Conservation (phyloP, 1,284 basidiomycete genomes). For the Ustilago shanxiensis region DNA sequence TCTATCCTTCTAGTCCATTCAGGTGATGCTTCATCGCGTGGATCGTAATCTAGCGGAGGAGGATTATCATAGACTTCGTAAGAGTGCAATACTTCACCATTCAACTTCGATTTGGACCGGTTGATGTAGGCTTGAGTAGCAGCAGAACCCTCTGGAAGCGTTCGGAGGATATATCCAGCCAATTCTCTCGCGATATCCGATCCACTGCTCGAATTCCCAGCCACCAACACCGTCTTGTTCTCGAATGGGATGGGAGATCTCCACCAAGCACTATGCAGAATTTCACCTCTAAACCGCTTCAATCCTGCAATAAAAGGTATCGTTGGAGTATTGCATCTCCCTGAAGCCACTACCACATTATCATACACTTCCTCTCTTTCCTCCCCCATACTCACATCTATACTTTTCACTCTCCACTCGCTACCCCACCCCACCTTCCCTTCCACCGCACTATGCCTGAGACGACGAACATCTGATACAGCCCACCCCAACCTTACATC, state of each 20-base stretch:
- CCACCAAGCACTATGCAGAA: slow-evolving; percentile 73
- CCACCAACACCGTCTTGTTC: slow-evolving; percentile 72
- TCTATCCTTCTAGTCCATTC: slow-evolving; percentile 60
- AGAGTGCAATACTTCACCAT: slow-evolving; percentile 44
- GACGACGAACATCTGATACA: slow-evolving; percentile 63
- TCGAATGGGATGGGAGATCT: slow-evolving; percentile 67
- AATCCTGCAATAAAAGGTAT: slow-evolving; percentile 72
- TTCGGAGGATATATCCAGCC: slow-evolving; percentile 52
- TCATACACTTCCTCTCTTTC: slow-evolving; percentile 36
- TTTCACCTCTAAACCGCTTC: slow-evolving; percentile 69
- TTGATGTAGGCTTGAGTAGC: slow-evolving; percentile 30
- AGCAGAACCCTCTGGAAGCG: slow-evolving; percentile 29
- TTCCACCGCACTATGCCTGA: not conserved
- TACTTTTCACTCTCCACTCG: slow-evolving; percentile 33
- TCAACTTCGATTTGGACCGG: not conserved
- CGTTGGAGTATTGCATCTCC: slow-evolving; percentile 73
- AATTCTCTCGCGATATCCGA: slow-evolving; percentile 74
- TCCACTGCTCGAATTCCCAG: slow-evolving; percentile 74
- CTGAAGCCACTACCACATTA: slow-evolving; percentile 70
- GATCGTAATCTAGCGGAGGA: slow-evolving; percentile 66
- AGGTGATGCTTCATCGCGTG: slow-evolving; percentile 45
- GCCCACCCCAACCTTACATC: slow-evolving; percentile 70
- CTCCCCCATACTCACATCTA: slow-evolving; percentile 4
- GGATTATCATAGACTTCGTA: slow-evolving; percentile 54
- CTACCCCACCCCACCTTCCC: slow-evolving; percentile 50